phyloP scores from a whole-genome alignment of 2,329 filamentous ascomycete genomes.

The Trichoderma atroviride region DNA sequence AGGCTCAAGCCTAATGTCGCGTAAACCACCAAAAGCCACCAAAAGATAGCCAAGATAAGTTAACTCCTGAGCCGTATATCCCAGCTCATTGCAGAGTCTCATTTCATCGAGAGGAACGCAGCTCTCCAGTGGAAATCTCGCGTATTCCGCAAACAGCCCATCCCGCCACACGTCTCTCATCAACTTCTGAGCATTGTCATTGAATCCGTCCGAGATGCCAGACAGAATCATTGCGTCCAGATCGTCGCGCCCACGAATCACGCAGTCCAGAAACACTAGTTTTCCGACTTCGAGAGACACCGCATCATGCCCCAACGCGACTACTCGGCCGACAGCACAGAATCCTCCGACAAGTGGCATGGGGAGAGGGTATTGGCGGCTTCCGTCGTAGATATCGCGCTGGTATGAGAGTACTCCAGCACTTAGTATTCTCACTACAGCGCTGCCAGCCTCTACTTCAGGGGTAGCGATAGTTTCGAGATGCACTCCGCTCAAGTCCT shows the following conservation, averaged over 20 bases:
- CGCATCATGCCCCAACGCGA: constrained; percentile 39
- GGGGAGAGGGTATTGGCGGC: not conserved
- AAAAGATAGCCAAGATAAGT: constrained; percentile 39
- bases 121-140: constrained; percentile 42
- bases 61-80: constrained; percentile 47
- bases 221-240: constrained; percentile 36
- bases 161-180: constrained; percentile 37
- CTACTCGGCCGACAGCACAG: constrained; percentile 41
- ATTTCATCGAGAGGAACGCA: constrained; percentile 38
- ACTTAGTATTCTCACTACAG: not conserved
- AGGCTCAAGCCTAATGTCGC: constrained; percentile 45
- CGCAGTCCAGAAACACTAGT: constrained; percentile 40
- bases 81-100: constrained; percentile 35
- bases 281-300: constrained; percentile 38
- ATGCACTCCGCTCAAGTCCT: not conserved
- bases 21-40: constrained; percentile 50
- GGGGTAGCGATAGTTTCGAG: not conserved
- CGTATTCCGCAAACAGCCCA: constrained; percentile 38
- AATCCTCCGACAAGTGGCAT: not conserved
- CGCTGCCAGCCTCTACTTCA: not conserved
- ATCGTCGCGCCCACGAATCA: constrained; percentile 39
- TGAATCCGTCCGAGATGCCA: constrained; percentile 36
- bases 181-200: constrained; percentile 34
- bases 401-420: not conserved
- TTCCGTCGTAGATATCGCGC: not conserved